phyloP scores from a whole-genome alignment of 495 filamentous ascomycete genomes.

The Amphirosellinia nigrospora region DNA sequence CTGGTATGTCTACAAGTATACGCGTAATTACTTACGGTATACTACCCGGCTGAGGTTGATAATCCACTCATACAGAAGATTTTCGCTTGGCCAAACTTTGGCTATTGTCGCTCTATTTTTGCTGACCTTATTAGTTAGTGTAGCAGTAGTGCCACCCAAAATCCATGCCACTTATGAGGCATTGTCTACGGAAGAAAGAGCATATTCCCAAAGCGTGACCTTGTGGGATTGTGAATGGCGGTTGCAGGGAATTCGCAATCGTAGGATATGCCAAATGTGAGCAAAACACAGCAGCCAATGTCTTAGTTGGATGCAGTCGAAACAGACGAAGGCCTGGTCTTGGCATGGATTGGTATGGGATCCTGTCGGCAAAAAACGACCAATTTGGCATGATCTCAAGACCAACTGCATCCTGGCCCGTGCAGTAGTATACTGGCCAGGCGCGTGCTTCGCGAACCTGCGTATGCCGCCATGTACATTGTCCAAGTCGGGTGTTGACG shows the following conservation, averaged over 20 bases:
- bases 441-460: conserved; percentile 18
- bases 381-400: conserved; percentile 15
- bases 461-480: not conserved
- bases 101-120: not conserved
- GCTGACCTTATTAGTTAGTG: conserved; percentile 10
- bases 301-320: conserved; percentile 16
- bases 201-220: not conserved
- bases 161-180: conserved; percentile 7
- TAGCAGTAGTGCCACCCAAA: not conserved
- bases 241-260: not conserved
- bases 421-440: not conserved
- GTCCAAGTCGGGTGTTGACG: not conserved
- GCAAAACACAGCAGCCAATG: not conserved
- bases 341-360: conserved; percentile 11
- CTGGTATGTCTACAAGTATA: not conserved
- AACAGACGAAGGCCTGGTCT: conserved; percentile 22
- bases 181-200: not conserved
- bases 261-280: conserved; percentile 10
- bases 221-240: not conserved
- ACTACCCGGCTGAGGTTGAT: not conserved
- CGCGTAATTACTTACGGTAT: not conserved
- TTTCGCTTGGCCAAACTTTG: conserved; percentile 6
- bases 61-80: conserved; percentile 12
- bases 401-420: conserved; percentile 10
- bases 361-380: not conserved